Percentiles rank a stretch among this genome's conserved stretches.
phyloP scores from a whole-genome alignment of 192 early-diverging fungal species.

The Rhizophagus clarus region DNA sequence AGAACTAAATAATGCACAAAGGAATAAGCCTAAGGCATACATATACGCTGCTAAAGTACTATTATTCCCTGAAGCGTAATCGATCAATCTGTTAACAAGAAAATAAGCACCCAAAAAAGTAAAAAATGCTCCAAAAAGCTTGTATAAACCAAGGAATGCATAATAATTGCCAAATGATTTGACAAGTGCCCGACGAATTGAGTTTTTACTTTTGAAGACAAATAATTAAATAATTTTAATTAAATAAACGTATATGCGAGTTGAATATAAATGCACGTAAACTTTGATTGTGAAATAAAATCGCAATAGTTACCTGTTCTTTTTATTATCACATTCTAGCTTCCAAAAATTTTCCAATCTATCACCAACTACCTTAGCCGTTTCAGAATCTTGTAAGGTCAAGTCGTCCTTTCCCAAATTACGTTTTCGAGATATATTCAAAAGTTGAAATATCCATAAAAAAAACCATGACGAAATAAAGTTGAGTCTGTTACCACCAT shows the following conservation, averaged over 20 bases:
- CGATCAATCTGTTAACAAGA: conserved; percentile 52
- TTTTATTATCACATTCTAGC: conserved; percentile 42
- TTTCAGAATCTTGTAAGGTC: conserved; percentile 55
- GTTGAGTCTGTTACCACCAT: conserved; percentile 46
- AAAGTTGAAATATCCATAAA: conserved; percentile 62
- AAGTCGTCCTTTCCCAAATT: conserved; percentile 53
- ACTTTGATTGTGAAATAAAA: background rate
- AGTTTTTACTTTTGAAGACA: conserved; percentile 44
- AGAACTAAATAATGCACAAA: conserved; percentile 46
- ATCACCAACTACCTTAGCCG: conserved; percentile 56
- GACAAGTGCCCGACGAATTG: conserved; percentile 59
- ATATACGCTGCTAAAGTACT: conserved; percentile 38
- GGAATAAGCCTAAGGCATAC: conserved; percentile 60
- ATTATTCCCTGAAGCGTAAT: conserved; percentile 36
- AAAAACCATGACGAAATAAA: conserved; percentile 62
- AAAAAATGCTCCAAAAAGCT: conserved; percentile 62
- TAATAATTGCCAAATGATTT: conserved; percentile 59
- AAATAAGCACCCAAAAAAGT: conserved; percentile 62
- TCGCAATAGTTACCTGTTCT: conserved; percentile 41
- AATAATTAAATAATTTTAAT: conserved; percentile 7
- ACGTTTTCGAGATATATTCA: conserved; percentile 40
- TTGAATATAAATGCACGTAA: too few relatives aligned
- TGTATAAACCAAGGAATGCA: conserved; percentile 60
- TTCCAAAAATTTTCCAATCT: conserved; percentile 51
- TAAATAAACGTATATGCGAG: conserved; percentile 28